These are phyloP conservation scores for Sicyos edulis DNA, from an alignment of 306 rosid genomes.

Conservation along the genomic window DNA sequence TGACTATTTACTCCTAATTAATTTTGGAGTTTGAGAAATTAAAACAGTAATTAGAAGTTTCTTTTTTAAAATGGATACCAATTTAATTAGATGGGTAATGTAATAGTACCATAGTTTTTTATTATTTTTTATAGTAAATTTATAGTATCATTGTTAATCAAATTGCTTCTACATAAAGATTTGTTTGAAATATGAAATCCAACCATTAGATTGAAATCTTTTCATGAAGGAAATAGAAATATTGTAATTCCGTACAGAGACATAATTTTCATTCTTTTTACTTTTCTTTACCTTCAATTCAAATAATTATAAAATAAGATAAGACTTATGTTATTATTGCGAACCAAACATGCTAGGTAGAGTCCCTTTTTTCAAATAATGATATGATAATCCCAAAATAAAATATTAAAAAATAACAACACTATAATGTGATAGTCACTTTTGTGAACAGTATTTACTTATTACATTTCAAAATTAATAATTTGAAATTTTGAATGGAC, in stretches of 20 bases:
- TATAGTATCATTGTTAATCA: neutral
- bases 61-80: no score
- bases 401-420: neutral
- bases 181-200: neutral
- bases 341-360: neutral
- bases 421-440: neutral
- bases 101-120: neutral
- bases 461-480: neutral
- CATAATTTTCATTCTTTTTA: neutral
- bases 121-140: neutral
- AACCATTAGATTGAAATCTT: neutral
- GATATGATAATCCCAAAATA: neutral
- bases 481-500: no score
- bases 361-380: neutral
- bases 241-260: neutral
- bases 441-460: neutral
- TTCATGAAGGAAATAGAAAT: neutral
- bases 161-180: neutral
- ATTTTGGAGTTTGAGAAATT: neutral
- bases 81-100: neutral
- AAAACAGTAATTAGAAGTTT: neutral
- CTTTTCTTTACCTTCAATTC: neutral
- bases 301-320: neutral
- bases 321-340: neutral
- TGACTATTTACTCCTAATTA: neutral